phyloP scores from a whole-genome alignment of 257 asterid genomes.

The Lavandula angustifolia region DNA sequence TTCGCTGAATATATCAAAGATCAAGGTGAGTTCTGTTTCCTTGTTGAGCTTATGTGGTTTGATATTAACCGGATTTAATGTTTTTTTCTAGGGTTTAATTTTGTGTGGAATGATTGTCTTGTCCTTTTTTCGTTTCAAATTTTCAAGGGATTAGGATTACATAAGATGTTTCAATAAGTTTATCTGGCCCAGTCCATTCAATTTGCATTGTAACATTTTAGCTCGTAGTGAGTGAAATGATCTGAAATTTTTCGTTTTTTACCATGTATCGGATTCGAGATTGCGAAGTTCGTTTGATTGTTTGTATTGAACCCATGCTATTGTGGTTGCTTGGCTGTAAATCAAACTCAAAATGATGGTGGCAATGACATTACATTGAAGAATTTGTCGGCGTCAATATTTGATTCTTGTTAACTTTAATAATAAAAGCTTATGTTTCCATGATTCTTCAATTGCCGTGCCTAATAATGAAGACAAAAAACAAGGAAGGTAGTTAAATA shows the following conservation, averaged over 20 bases:
- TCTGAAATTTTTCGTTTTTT: neutral
- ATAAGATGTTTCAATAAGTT: neutral
- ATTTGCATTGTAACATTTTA: neutral
- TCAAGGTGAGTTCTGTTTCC: constrained; percentile 45
- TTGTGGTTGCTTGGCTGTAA: neutral
- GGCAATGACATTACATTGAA: neutral
- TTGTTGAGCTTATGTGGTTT: neutral
- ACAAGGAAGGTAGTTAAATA: neutral
- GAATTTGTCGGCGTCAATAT: neutral
- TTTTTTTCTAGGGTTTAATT: neutral
- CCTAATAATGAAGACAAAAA: neutral
- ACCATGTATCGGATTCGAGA: neutral
- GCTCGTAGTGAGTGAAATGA: neutral
- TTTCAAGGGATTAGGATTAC: neutral
- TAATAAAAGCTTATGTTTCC: constrained; percentile 1
- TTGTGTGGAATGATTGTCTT: neutral
- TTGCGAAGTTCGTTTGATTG: neutral
- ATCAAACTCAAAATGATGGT: neutral
- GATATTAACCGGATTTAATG: neutral
- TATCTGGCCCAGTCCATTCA: neutral
- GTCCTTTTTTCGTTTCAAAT: neutral
- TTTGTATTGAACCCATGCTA: neutral
- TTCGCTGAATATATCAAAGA: constrained; percentile 86
- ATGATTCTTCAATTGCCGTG: constrained; percentile 11
- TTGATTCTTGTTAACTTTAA: constrained; percentile 13